Conservation (phyloP, 1,284 basidiomycete species). For the Taiwanofungus camphoratus region DNA sequence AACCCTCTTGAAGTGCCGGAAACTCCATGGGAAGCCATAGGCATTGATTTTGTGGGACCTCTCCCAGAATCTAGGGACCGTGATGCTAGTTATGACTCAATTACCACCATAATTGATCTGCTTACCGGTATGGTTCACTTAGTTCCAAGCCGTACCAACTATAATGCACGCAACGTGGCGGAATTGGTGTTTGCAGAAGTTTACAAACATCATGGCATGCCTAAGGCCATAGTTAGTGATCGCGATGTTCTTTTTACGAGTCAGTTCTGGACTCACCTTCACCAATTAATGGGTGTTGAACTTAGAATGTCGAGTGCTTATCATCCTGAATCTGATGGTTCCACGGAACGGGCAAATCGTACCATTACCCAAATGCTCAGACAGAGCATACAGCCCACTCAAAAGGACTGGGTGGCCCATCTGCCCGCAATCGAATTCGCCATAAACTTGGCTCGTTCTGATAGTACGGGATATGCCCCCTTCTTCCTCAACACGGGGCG, state of each 20-base stretch:
- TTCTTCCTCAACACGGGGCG: constrained; percentile 21
- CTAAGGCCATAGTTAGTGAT: constrained; percentile 34
- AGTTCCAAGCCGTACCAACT: constrained; percentile 22
- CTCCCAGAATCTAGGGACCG: constrained; percentile 24
- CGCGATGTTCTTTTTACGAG: constrained; percentile 36
- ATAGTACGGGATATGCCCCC: constrained; percentile 29
- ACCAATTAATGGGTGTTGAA: constrained; percentile 27
- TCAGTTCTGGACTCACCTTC: constrained; percentile 34
- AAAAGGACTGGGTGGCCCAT: constrained; percentile 32
- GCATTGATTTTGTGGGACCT: constrained; percentile 33
- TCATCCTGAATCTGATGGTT: constrained; percentile 38
- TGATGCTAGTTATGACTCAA: constrained; percentile 23
- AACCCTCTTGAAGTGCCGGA: constrained; percentile 15
- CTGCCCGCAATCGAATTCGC: constrained; percentile 33
- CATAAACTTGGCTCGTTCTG: constrained; percentile 20
- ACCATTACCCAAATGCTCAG: constrained; percentile 34
- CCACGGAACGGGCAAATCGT: constrained; percentile 32
- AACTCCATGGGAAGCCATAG: constrained; percentile 24
- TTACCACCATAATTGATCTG: constrained; percentile 28
- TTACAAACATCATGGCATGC: constrained; percentile 35
- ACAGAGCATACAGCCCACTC: constrained; percentile 23
- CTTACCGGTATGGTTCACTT: constrained; percentile 28
- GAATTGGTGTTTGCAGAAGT: constrained; percentile 32
- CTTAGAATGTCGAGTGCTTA: constrained; percentile 35
- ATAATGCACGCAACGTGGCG: constrained; percentile 31